Percentiles rank a stretch among this genome's conserved stretches.
Conservation (phyloP, 345 rosid species). For the Lumnitzera littorea region DNA sequence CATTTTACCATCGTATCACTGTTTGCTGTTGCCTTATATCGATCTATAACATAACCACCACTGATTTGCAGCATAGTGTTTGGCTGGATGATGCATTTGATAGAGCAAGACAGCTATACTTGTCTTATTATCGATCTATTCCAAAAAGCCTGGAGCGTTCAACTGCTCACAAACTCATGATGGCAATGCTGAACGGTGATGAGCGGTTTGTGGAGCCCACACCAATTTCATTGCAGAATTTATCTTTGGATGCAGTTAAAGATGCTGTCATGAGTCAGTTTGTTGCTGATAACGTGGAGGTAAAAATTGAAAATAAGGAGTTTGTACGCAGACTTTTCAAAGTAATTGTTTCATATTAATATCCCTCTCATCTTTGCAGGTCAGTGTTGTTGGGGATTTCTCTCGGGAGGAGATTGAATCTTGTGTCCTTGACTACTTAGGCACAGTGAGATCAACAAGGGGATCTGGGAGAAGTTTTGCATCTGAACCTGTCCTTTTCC, state of each 20-base stretch:
- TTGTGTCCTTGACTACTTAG: constrained; percentile 84
- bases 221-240: constrained; percentile 70
- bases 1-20: neutral
- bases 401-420: constrained; percentile 78
- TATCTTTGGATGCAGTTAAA: constrained; percentile 64
- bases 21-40: neutral
- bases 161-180: constrained; percentile 98
- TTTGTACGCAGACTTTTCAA: neutral
- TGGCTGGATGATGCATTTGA: constrained; percentile 99
- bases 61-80: constrained; percentile 80
- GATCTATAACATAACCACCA: neutral
- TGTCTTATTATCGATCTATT: constrained; percentile 90
- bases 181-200: constrained; percentile 93
- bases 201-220: constrained; percentile 97
- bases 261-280: constrained; percentile 97
- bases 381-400: constrained; percentile 95
- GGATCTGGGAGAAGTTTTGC: constrained; percentile 26
- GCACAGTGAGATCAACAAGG: constrained; percentile 69
- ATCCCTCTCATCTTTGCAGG: constrained; percentile 33
- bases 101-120: constrained; percentile 87
- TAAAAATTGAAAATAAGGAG: constrained; percentile 14
- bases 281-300: constrained; percentile 97
- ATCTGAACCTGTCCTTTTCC: constrained; percentile 55
- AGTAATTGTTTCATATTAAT: neutral
- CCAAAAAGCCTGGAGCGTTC: constrained; percentile 99